Evolutionary conservation across 129 eudicot genomes (phyloP).

Genomic region (Tanacetum coccineum): DNA sequence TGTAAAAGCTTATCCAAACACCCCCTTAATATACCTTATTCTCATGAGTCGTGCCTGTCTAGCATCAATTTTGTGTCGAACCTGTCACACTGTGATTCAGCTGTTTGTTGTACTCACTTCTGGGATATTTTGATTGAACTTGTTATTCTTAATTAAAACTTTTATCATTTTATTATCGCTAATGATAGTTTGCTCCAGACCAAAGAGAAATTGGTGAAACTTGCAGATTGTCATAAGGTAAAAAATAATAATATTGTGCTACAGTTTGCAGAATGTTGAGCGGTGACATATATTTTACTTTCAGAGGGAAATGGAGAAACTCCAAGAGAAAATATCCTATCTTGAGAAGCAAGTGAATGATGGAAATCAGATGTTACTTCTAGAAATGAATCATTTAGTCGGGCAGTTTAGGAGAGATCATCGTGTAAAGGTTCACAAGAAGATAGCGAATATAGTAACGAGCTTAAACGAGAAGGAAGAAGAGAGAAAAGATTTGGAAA

Average conservation of each 20-base stretch:
- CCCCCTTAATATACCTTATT: too few relatives aligned
- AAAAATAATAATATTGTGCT: too few relatives aligned
- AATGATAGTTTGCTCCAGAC: slow-evolving; percentile 52
- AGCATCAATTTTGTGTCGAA: too few relatives aligned
- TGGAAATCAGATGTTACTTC: slow-evolving; percentile 66
- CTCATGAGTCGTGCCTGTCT: too few relatives aligned
- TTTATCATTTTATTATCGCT: slow-evolving; percentile 23
- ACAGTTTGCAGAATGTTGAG: too few relatives aligned
- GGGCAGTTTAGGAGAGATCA: slow-evolving; percentile 58
- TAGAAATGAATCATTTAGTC: slow-evolving; percentile 41
- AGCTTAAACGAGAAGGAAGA: slow-evolving; percentile 61
- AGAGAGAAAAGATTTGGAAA: slow-evolving; percentile 48
- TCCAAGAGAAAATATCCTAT: slow-evolving; percentile 48
- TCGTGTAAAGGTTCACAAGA: slow-evolving; percentile 44
- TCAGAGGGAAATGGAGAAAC: slow-evolving; percentile 66
- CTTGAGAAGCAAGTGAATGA: slow-evolving; percentile 67
- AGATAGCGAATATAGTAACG: slow-evolving; percentile 47
- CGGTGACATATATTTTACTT: neutral
- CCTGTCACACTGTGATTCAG: too few relatives aligned
- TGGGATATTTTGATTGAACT: neutral
- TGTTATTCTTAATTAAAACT: neutral
- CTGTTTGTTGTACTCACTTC: too few relatives aligned
- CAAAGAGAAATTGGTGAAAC: slow-evolving; percentile 56
- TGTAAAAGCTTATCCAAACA: too few relatives aligned
- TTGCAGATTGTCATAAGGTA: slow-evolving; percentile 84